Base-by-base conservation (phyloP, 192 early-diverging fungal genomes). In the Geranomyces variabilis region DNA sequence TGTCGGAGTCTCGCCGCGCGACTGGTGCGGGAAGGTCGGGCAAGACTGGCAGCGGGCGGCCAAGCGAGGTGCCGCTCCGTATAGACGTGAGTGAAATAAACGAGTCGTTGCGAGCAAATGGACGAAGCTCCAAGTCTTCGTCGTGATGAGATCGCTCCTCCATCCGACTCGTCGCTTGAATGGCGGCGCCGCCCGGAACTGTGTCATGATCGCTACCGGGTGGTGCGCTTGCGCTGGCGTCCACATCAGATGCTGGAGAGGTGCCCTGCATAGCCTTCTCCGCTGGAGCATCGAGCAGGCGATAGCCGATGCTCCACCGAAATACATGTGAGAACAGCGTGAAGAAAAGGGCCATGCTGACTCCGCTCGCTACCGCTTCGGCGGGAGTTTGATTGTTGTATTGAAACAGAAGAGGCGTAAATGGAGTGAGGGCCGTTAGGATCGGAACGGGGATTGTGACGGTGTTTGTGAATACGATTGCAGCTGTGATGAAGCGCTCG, bases 281-380 rank as follows among this genome's bases (percentile, higher is more conserved):
- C 30, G 58, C 58, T n/a, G 58, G 31, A 26, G 58, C 58, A 60
- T 60, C 58, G 22, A 60, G 58, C 17, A 60, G 30, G 29, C 58
- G 58, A 60, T 60, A 60, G 28, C 58, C 58, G 29, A 60, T 60
- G 58, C 58, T 60, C 58, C 58, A 60, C 1, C 58, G 58, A 60
- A 60, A 60, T 17, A 60, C 17, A 29, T 60, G 58, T n/a, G 58
- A 60, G 30, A 60, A 60, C 26, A 60, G 28, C 7, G 58, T 60
- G 58, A 60, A 60, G 30, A 60, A 60, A 7, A 60, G 30, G 28
- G 58, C 58, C 58, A 60, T 60, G 58, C 28, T 33, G 28, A 60
- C 58, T 17, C 58, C 58, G 58, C 58, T 60, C 17, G 58, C 19
- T 24, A 33, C 30, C 7, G 58, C 58, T 17, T 31, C 58, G 4